Conservation (phyloP, 2,329 filamentous ascomycete genomes). For the Colletotrichum tropicale region DNA sequence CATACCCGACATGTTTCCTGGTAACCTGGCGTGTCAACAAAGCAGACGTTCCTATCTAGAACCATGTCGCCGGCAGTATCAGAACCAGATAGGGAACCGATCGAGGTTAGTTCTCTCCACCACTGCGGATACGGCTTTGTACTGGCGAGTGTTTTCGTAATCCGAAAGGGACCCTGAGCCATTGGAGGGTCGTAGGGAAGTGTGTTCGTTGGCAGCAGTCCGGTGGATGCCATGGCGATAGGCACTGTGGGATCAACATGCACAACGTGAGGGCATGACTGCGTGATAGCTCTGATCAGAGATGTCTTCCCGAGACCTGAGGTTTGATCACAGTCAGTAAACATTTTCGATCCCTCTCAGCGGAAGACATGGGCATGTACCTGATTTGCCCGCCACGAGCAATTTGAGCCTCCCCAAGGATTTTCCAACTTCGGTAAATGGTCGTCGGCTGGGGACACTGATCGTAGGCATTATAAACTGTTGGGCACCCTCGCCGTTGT, state of each 20-base stretch:
- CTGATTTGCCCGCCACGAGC: conserved; percentile 80
- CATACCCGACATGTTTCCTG: conserved; percentile 57
- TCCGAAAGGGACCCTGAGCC: conserved; percentile 27
- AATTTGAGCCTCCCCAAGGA: conserved; percentile 86
- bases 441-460: conserved; percentile 84
- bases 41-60: conserved; percentile 90
- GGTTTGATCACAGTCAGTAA: conserved; percentile 14
- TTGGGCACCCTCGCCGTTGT: conserved; percentile 58
- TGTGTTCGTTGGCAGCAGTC: background rate
- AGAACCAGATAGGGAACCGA: conserved; percentile 55
- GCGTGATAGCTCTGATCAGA: conserved; percentile 85
- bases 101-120: conserved; percentile 81
- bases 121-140: conserved; percentile 86
- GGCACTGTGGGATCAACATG: conserved; percentile 75
- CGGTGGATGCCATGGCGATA: background rate
- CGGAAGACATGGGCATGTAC: conserved; percentile 44
- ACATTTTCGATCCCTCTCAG: conserved; percentile 12
- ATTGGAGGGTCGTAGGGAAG: background rate
- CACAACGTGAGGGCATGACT: conserved; percentile 88
- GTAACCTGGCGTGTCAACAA: conserved; percentile 82
- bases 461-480: conserved; percentile 99
- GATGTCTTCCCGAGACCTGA: conserved; percentile 87
- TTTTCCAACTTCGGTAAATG: conserved; percentile 88
- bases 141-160: conserved; percentile 77
- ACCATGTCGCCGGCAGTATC: conserved; percentile 68